Evolutionary conservation across 2,329 filamentous ascomycete genomes (phyloP).

Genomic region (Ophiognomonia clavigignenti-juglandacearum): DNA sequence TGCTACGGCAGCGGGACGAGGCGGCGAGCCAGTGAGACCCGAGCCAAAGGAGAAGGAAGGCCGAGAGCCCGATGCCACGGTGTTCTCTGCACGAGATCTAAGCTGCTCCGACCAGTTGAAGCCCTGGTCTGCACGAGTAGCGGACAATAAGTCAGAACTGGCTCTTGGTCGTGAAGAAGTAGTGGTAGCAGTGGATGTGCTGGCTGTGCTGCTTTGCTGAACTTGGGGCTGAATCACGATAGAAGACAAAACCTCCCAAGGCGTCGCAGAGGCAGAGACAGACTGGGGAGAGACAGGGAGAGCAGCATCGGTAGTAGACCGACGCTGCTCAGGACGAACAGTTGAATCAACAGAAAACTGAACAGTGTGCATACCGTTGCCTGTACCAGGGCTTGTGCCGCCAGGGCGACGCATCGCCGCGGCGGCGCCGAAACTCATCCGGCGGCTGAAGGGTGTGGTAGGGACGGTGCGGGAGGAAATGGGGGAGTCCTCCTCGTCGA

Average conservation of each 20-base stretch:
- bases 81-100: slow-evolving; percentile 84
- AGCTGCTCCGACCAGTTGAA: slow-evolving; percentile 98
- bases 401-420: slow-evolving; percentile 62
- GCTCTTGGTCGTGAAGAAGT: slow-evolving; percentile 53
- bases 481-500: slow-evolving; percentile 62
- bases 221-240: slow-evolving; percentile 6
- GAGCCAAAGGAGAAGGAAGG: slow-evolving; percentile 56
- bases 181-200: background rate
- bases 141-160: slow-evolving; percentile 59
- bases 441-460: slow-evolving; percentile 71
- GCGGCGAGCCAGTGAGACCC: slow-evolving; percentile 35
- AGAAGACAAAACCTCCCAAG: slow-evolving; percentile 24
- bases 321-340: slow-evolving; percentile 27
- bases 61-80: slow-evolving; percentile 49
- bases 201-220: slow-evolving; percentile 30
- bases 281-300: slow-evolving; percentile 26
- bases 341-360: slow-evolving; percentile 24
- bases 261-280: slow-evolving; percentile 23
- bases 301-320: slow-evolving; percentile 14
- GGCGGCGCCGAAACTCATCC: slow-evolving; percentile 79
- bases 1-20: slow-evolving; percentile 26
- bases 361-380: slow-evolving; percentile 53
- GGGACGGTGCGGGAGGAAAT: slow-evolving; percentile 53
- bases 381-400: slow-evolving; percentile 53
- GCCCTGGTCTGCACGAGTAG: slow-evolving; percentile 72